Percentiles rank a stretch among this genome's conserved stretches.
phyloP scores from a whole-genome alignment of 495 filamentous ascomycete species.

The Penicillium lividum region DNA sequence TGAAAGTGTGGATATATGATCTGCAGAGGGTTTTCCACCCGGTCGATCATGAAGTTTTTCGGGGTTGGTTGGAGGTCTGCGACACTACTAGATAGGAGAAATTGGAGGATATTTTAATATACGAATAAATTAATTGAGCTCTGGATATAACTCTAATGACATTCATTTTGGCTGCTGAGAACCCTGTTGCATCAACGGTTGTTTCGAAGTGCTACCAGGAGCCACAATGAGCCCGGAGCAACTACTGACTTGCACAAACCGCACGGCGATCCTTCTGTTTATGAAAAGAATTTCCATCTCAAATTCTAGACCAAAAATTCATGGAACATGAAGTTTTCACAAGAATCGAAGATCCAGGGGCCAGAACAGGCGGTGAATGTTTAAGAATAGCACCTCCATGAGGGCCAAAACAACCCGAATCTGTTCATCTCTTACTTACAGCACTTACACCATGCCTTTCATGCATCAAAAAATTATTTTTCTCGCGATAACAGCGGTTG shows the following conservation, averaged over 20 bases:
- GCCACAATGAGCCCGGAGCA: background rate
- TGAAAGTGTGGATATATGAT: background rate
- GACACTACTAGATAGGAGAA: background rate
- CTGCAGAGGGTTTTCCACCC: background rate
- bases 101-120: background rate
- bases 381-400: background rate
- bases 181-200: background rate
- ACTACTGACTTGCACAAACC: background rate
- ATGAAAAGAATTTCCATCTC: background rate
- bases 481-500: slow-evolving; percentile 16
- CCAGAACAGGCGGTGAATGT: background rate
- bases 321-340: background rate
- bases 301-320: background rate
- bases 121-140: background rate
- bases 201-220: slow-evolving; percentile 1
- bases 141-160: background rate
- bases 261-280: background rate
- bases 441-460: slow-evolving; percentile 17
- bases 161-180: background rate
- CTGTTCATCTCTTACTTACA: background rate
- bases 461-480: slow-evolving; percentile 10
- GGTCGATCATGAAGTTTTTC: background rate
- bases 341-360: background rate
- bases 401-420: background rate
- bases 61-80: background rate